Evolutionary conservation across 2,329 filamentous ascomycete species (phyloP), one percentile per base, ranked within the genome.

Genomic region (Madurella fahalii): DNA sequence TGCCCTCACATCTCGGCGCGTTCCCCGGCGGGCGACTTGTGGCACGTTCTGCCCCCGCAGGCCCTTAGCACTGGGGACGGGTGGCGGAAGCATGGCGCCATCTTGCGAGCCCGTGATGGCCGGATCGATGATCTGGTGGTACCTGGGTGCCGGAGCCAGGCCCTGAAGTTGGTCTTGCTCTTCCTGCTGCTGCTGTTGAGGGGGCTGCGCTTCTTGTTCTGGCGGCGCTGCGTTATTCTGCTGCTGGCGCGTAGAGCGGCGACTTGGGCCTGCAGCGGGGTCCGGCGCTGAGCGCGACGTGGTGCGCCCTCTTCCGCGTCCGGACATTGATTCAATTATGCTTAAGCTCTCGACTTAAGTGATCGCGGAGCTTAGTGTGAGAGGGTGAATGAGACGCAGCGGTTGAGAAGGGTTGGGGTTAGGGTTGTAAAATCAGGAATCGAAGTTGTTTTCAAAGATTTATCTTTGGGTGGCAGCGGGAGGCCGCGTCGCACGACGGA

Each of bases 391-490:
- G 51, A 56, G n/a, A 46, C 30, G 44, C 40, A 39, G 30, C 40
- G 41, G 30, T 11, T 7, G 40, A 46, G 54, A 63, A 64, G 63
- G 63, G 63, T 64, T 64, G 48, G 63, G 63, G 63, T 64, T 64
- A 63, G 60, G 61, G 60, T 64, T 62, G 42, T 37, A 17, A 39
- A 30, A 47, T 30, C 31, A 25, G 18, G 50, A 52, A 44, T 40
- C 52, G 55, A 57, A 41, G 25, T 25, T 25, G 25, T 25, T 25
- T n/a, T n/a, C n/a, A n/a, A 7, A 25, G 7, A 25, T 25, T 25
- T 25, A 25, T 25, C 25, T 25, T 25, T 25, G 25, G 25, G 25
- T 25, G 25, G 25, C 25, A 25, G 25, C 25, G 25, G 7, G 25
- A 25, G 25, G 25, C 25, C 25, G 25, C 25, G 25, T 25, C 7